Base-by-base conservation (phyloP, 1,284 basidiomycete species). In the Paramarasmius palmivorus region DNA sequence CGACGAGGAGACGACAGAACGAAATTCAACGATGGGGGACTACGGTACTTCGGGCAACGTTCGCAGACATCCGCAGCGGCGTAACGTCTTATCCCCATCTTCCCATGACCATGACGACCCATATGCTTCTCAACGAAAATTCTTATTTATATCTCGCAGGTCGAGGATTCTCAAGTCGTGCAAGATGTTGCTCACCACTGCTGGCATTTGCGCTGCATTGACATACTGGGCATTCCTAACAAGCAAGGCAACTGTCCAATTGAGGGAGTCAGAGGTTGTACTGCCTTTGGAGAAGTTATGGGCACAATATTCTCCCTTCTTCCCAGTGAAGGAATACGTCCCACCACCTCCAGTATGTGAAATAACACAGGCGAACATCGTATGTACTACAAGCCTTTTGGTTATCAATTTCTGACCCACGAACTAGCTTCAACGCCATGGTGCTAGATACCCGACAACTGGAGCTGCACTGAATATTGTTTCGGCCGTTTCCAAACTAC, bases 401-500 rank as follows among this genome's bases (percentile, higher is more conserved):
- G n/a, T 39, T 8, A 39, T 49, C 36, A 29, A 56, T 48, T 26
- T 49, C 42, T 61, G 51, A 46, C 36, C 26, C 45, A 50, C 6
- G 22, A 25, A 23, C 57, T 32, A 93, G 92, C 70, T 95, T n/a
- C 88, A 95, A 70, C 76, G 93, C 9, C 93, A 95, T 62, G 90
- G 91, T 1, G 85, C 90, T 1, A 79, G 93, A 29, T 93, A 80
- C 60, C 93, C 93, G 0, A 93, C 92, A 0, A 61, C 67, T 0
- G 72, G 72, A 5, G 77, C 84, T 0, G 67, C 75, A 0, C 62
- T 63, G 10, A 59, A 61, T 2, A 86, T 92, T n/a, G 53, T 70
- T 32, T 54, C 65, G 0, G 78, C 86, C 0, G 59, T 90, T 6
- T 57, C 61, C 8, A 88, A 86, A 60, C 68, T 90, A 0, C 63